Base-by-base conservation (phyloP, 2,329 filamentous ascomycete genomes). In the Stachybotrys elegans region DNA sequence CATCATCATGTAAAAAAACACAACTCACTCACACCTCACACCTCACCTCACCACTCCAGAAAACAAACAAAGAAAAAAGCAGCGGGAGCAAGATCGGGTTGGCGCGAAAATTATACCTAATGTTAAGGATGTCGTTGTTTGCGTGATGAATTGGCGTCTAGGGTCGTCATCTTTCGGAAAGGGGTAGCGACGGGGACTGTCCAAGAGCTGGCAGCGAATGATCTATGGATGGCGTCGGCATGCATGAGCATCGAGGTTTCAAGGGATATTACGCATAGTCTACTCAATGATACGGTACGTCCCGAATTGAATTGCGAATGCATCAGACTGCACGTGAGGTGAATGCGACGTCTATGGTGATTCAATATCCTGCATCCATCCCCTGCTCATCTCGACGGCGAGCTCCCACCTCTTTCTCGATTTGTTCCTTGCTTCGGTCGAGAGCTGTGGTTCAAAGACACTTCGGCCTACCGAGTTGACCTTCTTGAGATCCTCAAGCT, bases 401-500 rank as follows among this genome's bases (percentile, higher is more conserved):
- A 75, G 71, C 52, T 76, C 69, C 77, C 78, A 81, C 53, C 71
- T 72, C 39, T 55, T 65, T 49, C 76, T 76, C 64, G 72, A 68
- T 46, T 48, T 49, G 22, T 47, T 48, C 43, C 66, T 66, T 42
- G 65, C 62, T 43, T 63, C 58, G 22, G 56, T 59, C 40, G 72
- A 70, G 46, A 88, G 79, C 50, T 79, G 68, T 1, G 88, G 87
- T 55, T 78, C 68, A 60, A 95, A 95, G 16, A 80, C 75, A 48
- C 75, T 84, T 43, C 83, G 76, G 41, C 83, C 86, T 42, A 76
- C 74, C 47, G 76, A 81, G 63, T 89, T 89, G 62, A 93, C 82
- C 48, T 82, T 72, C 54, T 80, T 80, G 23, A 95, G 69, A 55
- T 92, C 86, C 22, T 82, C 77, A 45, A 93, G 81, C 57, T 81